Evolutionary conservation across 192 early-diverging fungal species (phyloP).

Genomic region (Umbelopsis isabellina): DNA sequence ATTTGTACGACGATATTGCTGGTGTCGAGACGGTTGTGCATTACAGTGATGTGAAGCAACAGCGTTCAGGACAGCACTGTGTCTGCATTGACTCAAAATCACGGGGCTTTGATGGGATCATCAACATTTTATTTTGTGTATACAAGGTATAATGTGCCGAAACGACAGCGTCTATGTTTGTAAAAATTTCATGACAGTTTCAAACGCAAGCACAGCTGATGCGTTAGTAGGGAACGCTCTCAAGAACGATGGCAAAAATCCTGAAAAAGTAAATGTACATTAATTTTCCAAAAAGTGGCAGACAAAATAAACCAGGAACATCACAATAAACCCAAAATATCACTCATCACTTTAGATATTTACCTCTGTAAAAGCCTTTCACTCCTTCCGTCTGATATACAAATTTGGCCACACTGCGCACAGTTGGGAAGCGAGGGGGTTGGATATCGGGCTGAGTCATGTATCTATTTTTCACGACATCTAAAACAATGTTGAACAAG

Average conservation of each 20-base stretch:
- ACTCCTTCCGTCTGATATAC: constrained; percentile 75
- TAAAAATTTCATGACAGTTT: constrained; percentile 61
- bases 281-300: neutral
- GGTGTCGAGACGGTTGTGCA: too few relatives aligned
- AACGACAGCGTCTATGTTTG: neutral
- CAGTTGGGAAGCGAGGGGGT: constrained; percentile 62
- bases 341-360: neutral
- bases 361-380: constrained; percentile 84
- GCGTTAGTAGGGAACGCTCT: constrained; percentile 96
- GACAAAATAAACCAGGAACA: neutral
- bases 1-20: too few relatives aligned
- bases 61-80: too few relatives aligned
- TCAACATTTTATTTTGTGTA: neutral
- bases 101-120: neutral
- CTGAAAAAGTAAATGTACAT: constrained; percentile 25
- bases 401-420: constrained; percentile 55
- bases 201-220: constrained; percentile 90
- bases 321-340: too few relatives aligned
- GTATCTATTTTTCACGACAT: constrained; percentile 91
- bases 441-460: constrained; percentile 88
- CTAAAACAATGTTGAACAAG: constrained; percentile 30
- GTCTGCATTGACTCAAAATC: neutral
- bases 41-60: too few relatives aligned
- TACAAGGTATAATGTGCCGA: neutral
- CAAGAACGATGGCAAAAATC: constrained; percentile 88